Evolutionary conservation across 2,329 filamentous ascomycete genomes (phyloP).

Genomic region (Bipolaris victoriae): DNA sequence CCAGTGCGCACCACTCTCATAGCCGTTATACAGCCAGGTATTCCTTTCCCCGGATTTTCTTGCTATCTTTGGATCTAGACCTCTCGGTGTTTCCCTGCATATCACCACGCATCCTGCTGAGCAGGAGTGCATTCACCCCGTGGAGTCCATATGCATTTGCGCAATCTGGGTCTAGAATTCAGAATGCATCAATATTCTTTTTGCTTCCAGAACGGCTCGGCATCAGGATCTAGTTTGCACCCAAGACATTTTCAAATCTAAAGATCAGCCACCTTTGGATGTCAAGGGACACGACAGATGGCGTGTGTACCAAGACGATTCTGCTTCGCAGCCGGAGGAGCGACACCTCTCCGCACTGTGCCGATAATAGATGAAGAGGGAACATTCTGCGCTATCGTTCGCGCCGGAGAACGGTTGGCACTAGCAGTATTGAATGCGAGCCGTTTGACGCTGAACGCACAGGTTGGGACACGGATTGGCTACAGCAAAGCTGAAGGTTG

Average conservation of each 20-base stretch:
- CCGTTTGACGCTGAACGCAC: slow-evolving; percentile 4
- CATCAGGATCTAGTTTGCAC: not conserved
- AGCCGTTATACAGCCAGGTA: not conserved
- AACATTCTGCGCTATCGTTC: not conserved
- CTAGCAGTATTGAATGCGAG: not conserved
- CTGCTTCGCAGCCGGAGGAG: not conserved
- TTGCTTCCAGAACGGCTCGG: not conserved
- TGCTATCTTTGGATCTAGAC: not conserved
- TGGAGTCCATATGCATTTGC: not conserved
- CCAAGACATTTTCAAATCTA: not conserved
- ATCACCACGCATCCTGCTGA: not conserved
- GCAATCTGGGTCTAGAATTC: not conserved
- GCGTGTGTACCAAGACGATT: not conserved
- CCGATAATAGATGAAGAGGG: not conserved
- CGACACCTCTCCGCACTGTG: not conserved
- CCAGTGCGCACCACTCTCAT: not conserved
- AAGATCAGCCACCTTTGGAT: not conserved
- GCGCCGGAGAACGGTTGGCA: not conserved
- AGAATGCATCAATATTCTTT: not conserved
- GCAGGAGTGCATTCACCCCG: not conserved
- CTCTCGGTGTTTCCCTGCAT: not conserved
- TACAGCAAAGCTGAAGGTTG: not conserved
- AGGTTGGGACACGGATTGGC: slow-evolving; percentile 16
- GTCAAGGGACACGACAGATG: not conserved
- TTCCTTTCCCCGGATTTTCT: not conserved